Evolutionary conservation across 257 asterid species (phyloP).

Genomic region (Scutellaria baicalensis): DNA sequence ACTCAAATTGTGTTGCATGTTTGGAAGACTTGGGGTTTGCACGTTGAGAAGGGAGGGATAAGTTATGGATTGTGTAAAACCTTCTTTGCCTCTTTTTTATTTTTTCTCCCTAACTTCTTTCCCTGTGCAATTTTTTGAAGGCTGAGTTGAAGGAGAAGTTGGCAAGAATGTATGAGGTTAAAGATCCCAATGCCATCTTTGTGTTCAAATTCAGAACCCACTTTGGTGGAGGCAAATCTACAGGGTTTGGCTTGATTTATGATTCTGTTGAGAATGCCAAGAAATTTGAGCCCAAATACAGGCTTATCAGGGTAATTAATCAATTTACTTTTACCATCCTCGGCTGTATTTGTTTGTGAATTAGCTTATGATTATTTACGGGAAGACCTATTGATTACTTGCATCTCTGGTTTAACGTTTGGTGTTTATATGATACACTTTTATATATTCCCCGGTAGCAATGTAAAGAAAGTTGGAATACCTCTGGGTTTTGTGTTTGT

Average conservation of each 20-base stretch:
- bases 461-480: neutral
- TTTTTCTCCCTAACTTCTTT: neutral
- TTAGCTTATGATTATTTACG: neutral
- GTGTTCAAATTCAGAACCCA: conserved; percentile 95
- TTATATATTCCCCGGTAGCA: neutral
- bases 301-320: conserved; percentile 74
- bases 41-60: too few relatives aligned
- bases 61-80: neutral
- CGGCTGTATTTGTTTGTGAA: neutral
- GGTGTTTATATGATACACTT: neutral
- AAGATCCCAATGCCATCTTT: conserved; percentile 69
- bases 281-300: conserved; percentile 82
- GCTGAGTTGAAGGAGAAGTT: conserved; percentile 82
- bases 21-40: too few relatives aligned
- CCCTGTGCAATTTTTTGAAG: conserved; percentile 15
- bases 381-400: neutral
- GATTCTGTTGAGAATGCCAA: conserved; percentile 89
- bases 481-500: neutral
- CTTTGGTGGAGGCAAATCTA: conserved; percentile 97
- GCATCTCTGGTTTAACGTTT: neutral
- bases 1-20: too few relatives aligned
- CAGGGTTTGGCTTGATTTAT: conserved; percentile 86
- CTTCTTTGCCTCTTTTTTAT: neutral
- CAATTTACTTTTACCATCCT: neutral
- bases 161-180: conserved; percentile 73